Percentiles rank a stretch among this genome's conserved stretches.
Conservation (phyloP, 2,329 filamentous ascomycete genomes). For the Sordariomycetes sp. region DNA sequence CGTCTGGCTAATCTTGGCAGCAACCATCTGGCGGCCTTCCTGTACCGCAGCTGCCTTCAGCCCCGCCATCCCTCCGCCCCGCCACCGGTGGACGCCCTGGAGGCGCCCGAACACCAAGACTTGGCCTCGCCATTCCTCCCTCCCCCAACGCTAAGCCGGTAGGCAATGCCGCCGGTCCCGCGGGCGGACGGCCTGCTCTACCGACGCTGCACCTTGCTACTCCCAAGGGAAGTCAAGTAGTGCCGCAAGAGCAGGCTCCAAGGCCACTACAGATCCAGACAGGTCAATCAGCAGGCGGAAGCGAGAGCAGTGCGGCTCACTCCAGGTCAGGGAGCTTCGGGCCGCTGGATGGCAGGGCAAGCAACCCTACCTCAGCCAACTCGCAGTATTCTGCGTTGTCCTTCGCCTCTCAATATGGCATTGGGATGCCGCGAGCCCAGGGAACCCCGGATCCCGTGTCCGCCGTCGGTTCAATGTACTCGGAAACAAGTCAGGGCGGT, state of each 20-base stretch:
- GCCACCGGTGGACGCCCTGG: conserved; percentile 62
- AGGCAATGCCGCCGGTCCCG: conserved; percentile 29
- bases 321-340: conserved; percentile 81
- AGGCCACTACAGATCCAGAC: conserved; percentile 42
- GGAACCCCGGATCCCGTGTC: conserved; percentile 78
- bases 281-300: conserved; percentile 63
- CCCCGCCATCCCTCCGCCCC: conserved; percentile 60
- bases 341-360: conserved; percentile 62
- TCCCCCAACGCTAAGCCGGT: conserved; percentile 77
- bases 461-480: conserved; percentile 77
- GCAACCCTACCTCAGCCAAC: conserved; percentile 78
- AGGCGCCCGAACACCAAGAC: conserved; percentile 59
- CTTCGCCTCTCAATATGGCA: conserved; percentile 65
- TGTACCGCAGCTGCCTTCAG: conserved; percentile 2
- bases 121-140: conserved; percentile 84
- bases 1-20: too few species aligned
- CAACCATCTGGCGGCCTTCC: too few species aligned
- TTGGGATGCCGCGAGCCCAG: conserved; percentile 54
- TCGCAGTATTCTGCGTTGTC: conserved; percentile 78
- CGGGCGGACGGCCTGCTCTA: conserved; percentile 41
- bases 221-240: conserved; percentile 71
- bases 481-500: conserved; percentile 68
- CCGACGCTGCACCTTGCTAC: conserved; percentile 82
- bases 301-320: conserved; percentile 69
- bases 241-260: conserved; percentile 57